Evolutionary conservation across 2,329 filamentous ascomycete genomes (phyloP).

Genomic region (Alternaria gansuensis): DNA sequence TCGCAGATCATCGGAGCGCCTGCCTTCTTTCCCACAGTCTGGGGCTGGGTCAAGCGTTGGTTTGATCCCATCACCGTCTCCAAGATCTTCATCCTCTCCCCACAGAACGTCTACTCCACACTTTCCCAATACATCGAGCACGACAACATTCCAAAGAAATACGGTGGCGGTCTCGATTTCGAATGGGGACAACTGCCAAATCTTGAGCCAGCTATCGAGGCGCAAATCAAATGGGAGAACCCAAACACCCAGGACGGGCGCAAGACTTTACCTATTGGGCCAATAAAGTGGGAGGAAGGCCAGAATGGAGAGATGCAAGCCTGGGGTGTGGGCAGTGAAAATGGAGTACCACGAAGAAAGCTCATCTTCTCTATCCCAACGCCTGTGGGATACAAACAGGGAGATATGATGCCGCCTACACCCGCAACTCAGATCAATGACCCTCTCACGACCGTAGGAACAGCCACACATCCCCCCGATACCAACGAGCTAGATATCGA

Average conservation of each 20-base stretch:
- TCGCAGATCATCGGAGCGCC: conserved; percentile 83
- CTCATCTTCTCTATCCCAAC: conserved; percentile 53
- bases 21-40: conserved; percentile 88
- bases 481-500: conserved; percentile 31
- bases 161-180: conserved; percentile 87
- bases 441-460: conserved; percentile 48
- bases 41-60: conserved; percentile 96
- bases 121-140: conserved; percentile 83
- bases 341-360: conserved; percentile 52
- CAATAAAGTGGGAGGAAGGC: conserved; percentile 58
- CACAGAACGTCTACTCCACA: conserved; percentile 76
- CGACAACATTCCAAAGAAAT: conserved; percentile 85
- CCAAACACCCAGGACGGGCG: conserved; percentile 44
- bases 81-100: conserved; percentile 90
- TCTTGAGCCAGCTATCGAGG: conserved; percentile 67
- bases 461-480: conserved; percentile 50
- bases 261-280: conserved; percentile 58
- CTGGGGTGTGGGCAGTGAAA: conserved; percentile 56
- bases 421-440: conserved; percentile 37
- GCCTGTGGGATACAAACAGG: conserved; percentile 41
- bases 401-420: conserved; percentile 36
- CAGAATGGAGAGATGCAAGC: conserved; percentile 56
- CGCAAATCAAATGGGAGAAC: conserved; percentile 54
- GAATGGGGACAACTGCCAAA: conserved; percentile 77
- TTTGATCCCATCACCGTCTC: conserved; percentile 84